Base-by-base conservation (phyloP, 805 yeast genomes). In the Ogataea kodamae region DNA sequence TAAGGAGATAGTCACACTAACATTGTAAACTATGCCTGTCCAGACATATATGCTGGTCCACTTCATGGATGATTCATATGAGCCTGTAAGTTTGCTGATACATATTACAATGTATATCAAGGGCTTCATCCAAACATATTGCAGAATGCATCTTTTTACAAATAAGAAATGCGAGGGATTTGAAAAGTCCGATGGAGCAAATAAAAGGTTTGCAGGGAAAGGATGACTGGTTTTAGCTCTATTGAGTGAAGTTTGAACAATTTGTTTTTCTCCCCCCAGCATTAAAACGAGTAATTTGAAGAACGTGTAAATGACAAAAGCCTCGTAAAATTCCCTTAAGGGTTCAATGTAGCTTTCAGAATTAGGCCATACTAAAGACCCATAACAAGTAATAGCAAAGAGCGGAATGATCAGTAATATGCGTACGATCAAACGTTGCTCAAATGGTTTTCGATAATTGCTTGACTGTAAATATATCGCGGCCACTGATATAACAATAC, bases 111-210 rank as follows among this genome's bases (percentile, higher is more conserved):
- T 39, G 40, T 88, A 81, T n/a, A 89, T 67, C 9, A 86, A 40
- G 0, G 97, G 97, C 50, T 94, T 89, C 40, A 89, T 57, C 96
- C 96, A 92, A 6, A 90, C 96, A 53, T 90, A 92, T 57, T 92
- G 99, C 31, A 92, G 62, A 5, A 92, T 80, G 2, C 94, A 90
- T 40, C 95, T 64, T 51, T 92, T 92, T 30, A 92, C 76, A 12
- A 62, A 62, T 39, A 90, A 61, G 53, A 88, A 85, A 4, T 86
- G 78, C 18, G 67, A 67, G 0, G 98, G 96, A 51, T 92, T 95
- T 2, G 90, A 78, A 19, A 92, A 81, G 57, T 90, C 96, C 15
- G 89, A 62, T 4, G 71, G 73, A 1, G 72, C 66, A 5, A 78
- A 50, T 3, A 76, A 22, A n/a, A 57, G 49, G n/a, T 67, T 70